Conservation (phyloP, 768 basidiomycete species). For the Imleria badia region DNA sequence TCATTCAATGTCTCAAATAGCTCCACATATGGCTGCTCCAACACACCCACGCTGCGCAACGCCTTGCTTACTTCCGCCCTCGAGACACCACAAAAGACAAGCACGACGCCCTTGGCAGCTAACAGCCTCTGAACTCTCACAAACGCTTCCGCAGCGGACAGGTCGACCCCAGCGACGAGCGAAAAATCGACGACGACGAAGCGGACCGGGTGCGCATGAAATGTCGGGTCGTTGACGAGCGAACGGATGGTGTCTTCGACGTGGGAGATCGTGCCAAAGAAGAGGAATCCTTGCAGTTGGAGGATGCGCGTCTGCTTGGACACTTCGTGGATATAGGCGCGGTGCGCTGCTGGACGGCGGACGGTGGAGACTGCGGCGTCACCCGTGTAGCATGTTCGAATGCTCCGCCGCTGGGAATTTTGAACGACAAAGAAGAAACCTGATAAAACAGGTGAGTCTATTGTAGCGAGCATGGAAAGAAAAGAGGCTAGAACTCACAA, state of each 20-base stretch:
- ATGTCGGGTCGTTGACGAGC: conserved; percentile 67
- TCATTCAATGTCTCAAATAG: conserved; percentile 81
- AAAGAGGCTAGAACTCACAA: conserved; percentile 48
- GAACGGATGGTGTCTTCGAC: conserved; percentile 86
- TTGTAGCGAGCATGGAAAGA: background rate
- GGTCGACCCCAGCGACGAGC: conserved; percentile 86
- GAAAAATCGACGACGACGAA: conserved; percentile 90
- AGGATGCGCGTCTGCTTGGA: conserved; percentile 89
- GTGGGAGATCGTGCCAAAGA: conserved; percentile 89
- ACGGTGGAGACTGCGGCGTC: conserved; percentile 88
- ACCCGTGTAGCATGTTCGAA: conserved; percentile 81
- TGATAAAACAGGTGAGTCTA: conserved; percentile 26
- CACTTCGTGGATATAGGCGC: conserved; percentile 88
- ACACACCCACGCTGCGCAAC: conserved; percentile 73
- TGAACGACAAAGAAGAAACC: conserved; percentile 97
- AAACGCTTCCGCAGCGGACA: conserved; percentile 94
- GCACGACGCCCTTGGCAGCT: conserved; percentile 67
- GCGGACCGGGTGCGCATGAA: conserved; percentile 74
- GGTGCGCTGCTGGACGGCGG: conserved; percentile 81
- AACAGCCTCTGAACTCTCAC: conserved; percentile 86
- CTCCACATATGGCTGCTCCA: conserved; percentile 78
- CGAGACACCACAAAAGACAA: conserved; percentile 86
- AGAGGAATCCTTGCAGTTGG: conserved; percentile 88
- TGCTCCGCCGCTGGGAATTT: conserved; percentile 82
- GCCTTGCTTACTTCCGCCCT: conserved; percentile 69